phyloP scores from a whole-genome alignment of 139 green algal genomes.

The Zygnema circumcarinatum region DNA sequence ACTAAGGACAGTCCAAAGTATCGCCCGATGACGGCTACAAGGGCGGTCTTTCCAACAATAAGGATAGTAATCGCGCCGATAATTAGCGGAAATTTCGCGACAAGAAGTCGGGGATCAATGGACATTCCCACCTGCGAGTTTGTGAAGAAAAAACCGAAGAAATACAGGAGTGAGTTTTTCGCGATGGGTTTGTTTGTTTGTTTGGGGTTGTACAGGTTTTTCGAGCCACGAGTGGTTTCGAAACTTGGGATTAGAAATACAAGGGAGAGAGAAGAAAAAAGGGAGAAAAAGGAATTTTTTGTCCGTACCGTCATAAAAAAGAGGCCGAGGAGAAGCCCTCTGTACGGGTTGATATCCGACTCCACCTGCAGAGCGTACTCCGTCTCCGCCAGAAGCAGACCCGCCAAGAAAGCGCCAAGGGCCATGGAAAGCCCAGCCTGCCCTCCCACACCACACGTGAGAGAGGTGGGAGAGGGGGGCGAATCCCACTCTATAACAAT shows the following conservation, averaged over 20 bases:
- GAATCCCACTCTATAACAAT: neutral
- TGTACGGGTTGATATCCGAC: constrained; percentile 96
- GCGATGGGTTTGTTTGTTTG: too few species aligned
- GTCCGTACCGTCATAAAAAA: constrained; percentile 97
- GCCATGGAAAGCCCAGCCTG: constrained; percentile 91
- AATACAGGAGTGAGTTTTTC: neutral
- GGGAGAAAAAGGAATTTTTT: neutral
- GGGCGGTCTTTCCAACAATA: constrained; percentile 68
- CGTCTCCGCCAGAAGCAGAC: constrained; percentile 96
- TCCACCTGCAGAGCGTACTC: constrained; percentile 98
- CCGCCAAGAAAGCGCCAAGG: constrained; percentile 96
- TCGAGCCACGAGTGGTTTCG: neutral
- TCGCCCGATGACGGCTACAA: constrained; percentile 82
- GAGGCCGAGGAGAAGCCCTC: constrained; percentile 97
- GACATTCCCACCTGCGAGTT: constrained; percentile 69
- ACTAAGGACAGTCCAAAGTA: constrained; percentile 85
- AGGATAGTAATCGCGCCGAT: constrained; percentile 70
- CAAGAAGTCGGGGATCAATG: constrained; percentile 75
- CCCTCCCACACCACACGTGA: neutral
- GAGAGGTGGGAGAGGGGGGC: neutral
- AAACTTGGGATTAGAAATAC: neutral
- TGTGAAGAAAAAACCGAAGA: neutral
- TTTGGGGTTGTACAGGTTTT: too few species aligned
- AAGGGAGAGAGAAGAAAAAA: neutral
- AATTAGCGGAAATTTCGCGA: constrained; percentile 76